These are phyloP conservation scores for Fusarium zealandicum DNA, from an alignment of 2,329 filamentous ascomycete genomes.

Conservation along the genomic window DNA sequence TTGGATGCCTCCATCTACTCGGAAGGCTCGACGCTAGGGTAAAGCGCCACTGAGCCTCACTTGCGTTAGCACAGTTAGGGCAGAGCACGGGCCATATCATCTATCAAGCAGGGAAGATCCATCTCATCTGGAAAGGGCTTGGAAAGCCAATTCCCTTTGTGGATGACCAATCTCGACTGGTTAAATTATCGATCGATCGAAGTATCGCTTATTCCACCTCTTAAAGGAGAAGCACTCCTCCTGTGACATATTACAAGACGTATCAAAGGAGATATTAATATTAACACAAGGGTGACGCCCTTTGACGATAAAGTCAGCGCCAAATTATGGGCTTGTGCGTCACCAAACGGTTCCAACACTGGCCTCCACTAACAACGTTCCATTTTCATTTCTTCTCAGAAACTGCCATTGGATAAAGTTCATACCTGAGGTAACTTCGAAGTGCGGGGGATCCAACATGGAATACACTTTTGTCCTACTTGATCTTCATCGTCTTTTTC, in stretches of 20 bases:
- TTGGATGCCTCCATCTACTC: too few relatives aligned
- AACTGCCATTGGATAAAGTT: too few relatives aligned
- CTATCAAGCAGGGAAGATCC: conserved; percentile 27
- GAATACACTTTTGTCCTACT: too few relatives aligned
- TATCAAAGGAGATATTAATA: background rate
- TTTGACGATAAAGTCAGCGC: too few relatives aligned
- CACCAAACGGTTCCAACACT: too few relatives aligned
- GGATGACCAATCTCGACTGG: conserved; percentile 33
- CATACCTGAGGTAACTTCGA: too few relatives aligned
- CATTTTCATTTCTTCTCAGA: too few relatives aligned
- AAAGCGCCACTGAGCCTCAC: conserved; percentile 29
- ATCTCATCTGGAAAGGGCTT: conserved; percentile 15
- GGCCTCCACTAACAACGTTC: too few relatives aligned
- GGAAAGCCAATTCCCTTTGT: conserved; percentile 20
- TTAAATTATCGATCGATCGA: conserved; percentile 3
- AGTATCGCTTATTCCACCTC: background rate
- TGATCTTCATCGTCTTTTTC: too few relatives aligned
- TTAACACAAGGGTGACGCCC: too few relatives aligned
- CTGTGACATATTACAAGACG: background rate
- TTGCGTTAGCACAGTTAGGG: conserved; percentile 31
- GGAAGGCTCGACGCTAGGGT: conserved; percentile 21
- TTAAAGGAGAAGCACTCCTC: background rate
- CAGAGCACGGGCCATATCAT: conserved; percentile 29
- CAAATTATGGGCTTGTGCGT: background rate
- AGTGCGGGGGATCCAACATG: too few relatives aligned